Base-by-base conservation (phyloP, 1,284 basidiomycete genomes). In the Cutaneotrichosporon cyanovorans region DNA sequence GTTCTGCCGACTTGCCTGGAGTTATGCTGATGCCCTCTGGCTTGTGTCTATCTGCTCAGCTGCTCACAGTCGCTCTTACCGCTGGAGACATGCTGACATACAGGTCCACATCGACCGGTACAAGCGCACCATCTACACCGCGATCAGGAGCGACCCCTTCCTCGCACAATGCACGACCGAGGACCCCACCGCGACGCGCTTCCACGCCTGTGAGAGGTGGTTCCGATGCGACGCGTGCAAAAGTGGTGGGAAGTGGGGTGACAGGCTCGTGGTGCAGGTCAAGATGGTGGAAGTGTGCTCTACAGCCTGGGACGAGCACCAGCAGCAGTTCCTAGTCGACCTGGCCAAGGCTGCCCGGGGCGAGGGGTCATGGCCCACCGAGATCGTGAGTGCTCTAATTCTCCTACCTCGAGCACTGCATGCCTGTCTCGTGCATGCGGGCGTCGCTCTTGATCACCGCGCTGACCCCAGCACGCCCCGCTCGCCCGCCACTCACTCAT, bases 41-140 rank as follows among this genome's bases (percentile, higher is more conserved):
- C n/a, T n/a, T n/a, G n/a, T n/a, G n/a, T n/a, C n/a, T n/a, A n/a
- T n/a, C n/a, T n/a, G n/a, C n/a, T n/a, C n/a, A n/a, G n/a, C n/a
- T n/a, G n/a, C n/a, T n/a, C n/a, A n/a, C n/a, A n/a, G n/a, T n/a
- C n/a, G n/a, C n/a, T n/a, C n/a, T n/a, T n/a, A n/a, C n/a, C n/a
- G n/a, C n/a, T n/a, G n/a, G n/a, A n/a, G n/a, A n/a, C n/a, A n/a
- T 11, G 23, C 40, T 37, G 15, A 46, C 31, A n/a, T 1, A 6
- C 58, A 88, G 84, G 83, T 96, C 47, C 89, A 96, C 57, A 77
- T 90, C 25, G 91, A 95, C 65, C 77, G 84, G 30, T 93, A 93
- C 74, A 95, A 95, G 65, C 63, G 80, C 55, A 67, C 67, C 12
- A 77, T 92, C 16, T 88, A 83, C 65, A 71, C 74, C 1, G 75